Evolutionary conservation across 208 protist genomes (phyloP).

Genomic region (Leishmania tarentolae): DNA sequence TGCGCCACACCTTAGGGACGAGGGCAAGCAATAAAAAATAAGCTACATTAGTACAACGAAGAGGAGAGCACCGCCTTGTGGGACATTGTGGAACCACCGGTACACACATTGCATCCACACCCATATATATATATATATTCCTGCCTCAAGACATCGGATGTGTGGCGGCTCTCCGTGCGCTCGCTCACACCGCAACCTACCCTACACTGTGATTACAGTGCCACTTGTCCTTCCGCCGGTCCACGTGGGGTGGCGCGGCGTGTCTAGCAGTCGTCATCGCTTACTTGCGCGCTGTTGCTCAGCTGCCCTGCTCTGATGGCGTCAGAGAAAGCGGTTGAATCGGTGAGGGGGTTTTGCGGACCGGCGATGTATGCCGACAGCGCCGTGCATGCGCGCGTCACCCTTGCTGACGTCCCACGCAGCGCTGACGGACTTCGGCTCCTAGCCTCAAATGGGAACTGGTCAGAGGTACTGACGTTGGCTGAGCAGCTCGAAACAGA

Average conservation of each 20-base stretch:
- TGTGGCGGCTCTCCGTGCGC: background rate
- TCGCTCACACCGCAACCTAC: background rate
- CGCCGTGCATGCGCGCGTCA: constrained; percentile 10
- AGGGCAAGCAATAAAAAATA: background rate
- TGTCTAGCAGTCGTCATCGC: background rate
- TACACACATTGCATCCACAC: background rate
- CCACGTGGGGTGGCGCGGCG: background rate
- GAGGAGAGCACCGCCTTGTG: background rate
- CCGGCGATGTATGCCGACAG: constrained; percentile 18
- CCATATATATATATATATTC: background rate
- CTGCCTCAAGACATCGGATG: background rate
- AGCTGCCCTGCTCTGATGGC: constrained; percentile 20
- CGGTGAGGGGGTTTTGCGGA: constrained; percentile 28
- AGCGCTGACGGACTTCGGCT: constrained; percentile 60
- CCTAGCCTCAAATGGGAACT: constrained; percentile 69
- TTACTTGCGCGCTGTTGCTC: background rate
- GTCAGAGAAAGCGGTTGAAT: constrained; percentile 21
- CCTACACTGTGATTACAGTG: background rate
- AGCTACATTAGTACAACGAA: background rate
- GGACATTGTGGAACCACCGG: background rate
- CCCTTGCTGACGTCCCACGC: constrained; percentile 40
- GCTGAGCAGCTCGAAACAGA: constrained; percentile 61
- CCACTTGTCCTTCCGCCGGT: background rate
- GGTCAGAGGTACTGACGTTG: constrained; percentile 60
- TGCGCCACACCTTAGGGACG: background rate